These are phyloP conservation scores for Jatropha multifida DNA, from an alignment of 441 rosid species.

Conservation along the genomic window DNA sequence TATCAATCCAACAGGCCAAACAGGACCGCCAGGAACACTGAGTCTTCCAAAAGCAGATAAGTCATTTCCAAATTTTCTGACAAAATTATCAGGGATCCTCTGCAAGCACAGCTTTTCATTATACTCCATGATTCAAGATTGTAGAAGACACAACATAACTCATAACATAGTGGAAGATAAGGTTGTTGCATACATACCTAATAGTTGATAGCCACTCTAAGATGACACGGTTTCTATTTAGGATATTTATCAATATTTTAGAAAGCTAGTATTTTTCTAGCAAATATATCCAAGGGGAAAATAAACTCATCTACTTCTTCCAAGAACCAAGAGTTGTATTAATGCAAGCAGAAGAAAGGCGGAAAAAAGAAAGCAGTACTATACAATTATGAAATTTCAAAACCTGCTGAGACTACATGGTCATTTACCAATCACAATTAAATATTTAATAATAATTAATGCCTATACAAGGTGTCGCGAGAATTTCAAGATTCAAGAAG, in stretches of 20 bases:
- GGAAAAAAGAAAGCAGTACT: background rate
- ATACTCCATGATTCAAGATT: slow-evolving; percentile 1
- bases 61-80: slow-evolving; percentile 79
- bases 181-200: background rate
- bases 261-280: background rate
- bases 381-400: background rate
- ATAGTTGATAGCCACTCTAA: slow-evolving; percentile 7
- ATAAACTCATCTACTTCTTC: background rate
- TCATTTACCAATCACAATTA: background rate
- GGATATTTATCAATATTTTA: background rate
- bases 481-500: background rate
- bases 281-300: background rate
- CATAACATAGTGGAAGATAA: background rate
- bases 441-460: background rate
- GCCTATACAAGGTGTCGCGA: background rate
- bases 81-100: slow-evolving; percentile 93
- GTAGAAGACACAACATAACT: background rate
- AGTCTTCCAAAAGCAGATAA: slow-evolving; percentile 73
- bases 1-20: slow-evolving; percentile 77
- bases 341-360: background rate
- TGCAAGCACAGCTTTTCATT: slow-evolving; percentile 39
- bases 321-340: background rate
- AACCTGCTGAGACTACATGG: background rate
- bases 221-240: background rate
- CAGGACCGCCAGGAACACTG: slow-evolving; percentile 85